phyloP scores from a whole-genome alignment of 169 alveolate species.

The Theileria annulata region DNA sequence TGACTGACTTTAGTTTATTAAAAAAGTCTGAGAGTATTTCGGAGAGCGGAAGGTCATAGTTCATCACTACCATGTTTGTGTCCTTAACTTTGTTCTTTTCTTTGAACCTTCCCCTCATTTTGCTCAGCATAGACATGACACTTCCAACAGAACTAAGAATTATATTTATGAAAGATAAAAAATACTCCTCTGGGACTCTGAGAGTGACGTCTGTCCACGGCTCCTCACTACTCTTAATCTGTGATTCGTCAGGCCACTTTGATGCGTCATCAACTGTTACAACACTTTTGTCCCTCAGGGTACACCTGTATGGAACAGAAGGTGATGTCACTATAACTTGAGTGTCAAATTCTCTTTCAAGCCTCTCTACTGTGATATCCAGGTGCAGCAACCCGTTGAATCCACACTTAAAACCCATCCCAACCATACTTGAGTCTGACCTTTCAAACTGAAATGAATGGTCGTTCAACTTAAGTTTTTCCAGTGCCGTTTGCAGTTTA shows the following conservation, averaged over 20 bases:
- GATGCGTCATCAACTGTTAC: slow-evolving; percentile 59
- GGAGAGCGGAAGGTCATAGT: slow-evolving; percentile 85
- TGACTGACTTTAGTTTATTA: slow-evolving; percentile 85
- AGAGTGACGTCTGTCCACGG: slow-evolving; percentile 69
- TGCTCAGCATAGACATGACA: slow-evolving; percentile 35
- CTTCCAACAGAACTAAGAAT: slow-evolving; percentile 29
- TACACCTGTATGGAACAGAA: slow-evolving; percentile 74
- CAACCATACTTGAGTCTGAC: slow-evolving; percentile 86
- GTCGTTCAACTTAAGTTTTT: slow-evolving; percentile 87
- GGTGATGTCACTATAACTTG: slow-evolving; percentile 89
- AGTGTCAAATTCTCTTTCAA: slow-evolving; percentile 86
- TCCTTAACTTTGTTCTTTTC: slow-evolving; percentile 63
- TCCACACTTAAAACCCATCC: slow-evolving; percentile 93
- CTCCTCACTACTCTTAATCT: slow-evolving; percentile 46
- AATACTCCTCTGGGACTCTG: slow-evolving; percentile 59
- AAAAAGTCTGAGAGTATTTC: slow-evolving; percentile 90
- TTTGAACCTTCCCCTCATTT: slow-evolving; percentile 67
- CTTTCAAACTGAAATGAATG: slow-evolving; percentile 83
- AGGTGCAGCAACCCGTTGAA: slow-evolving; percentile 92
- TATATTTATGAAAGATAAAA: not conserved
- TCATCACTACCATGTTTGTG: slow-evolving; percentile 67
- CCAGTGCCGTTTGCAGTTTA: slow-evolving; percentile 77
- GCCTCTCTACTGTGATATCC: slow-evolving; percentile 90
- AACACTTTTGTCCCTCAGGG: slow-evolving; percentile 35
- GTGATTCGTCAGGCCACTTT: slow-evolving; percentile 63